Conservation (phyloP, 2,329 filamentous ascomycete genomes). For the Arthrobotrys sphaeroides region DNA sequence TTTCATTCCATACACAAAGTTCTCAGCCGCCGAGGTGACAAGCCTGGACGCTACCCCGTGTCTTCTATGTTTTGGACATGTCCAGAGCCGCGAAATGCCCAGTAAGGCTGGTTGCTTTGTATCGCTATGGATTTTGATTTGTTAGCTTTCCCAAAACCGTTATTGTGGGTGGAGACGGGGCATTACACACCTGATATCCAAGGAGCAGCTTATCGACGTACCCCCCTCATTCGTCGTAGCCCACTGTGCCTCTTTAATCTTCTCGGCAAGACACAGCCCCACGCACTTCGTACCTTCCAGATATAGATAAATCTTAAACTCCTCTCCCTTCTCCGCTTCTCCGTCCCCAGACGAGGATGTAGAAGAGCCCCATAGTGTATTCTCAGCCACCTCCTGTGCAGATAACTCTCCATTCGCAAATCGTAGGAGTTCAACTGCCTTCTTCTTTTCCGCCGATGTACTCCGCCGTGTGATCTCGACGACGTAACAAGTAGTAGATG, state of each 20-base stretch:
- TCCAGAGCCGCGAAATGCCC: constrained; percentile 59
- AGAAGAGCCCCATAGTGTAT: constrained; percentile 67
- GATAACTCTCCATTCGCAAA: constrained; percentile 71
- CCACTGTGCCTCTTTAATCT: constrained; percentile 66
- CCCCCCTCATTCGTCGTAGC: constrained; percentile 2
- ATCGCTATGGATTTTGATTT: neutral
- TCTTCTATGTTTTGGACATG: constrained; percentile 56
- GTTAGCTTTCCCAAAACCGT: neutral
- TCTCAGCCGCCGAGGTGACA: constrained; percentile 55
- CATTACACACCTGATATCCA: constrained; percentile 33
- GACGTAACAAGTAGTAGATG: constrained; percentile 61
- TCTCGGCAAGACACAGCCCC: constrained; percentile 70
- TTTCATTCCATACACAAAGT: constrained; percentile 59
- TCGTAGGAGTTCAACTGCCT: constrained; percentile 69
- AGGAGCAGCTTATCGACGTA: constrained; percentile 30
- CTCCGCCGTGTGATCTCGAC: constrained; percentile 69
- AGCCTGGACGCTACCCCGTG: constrained; percentile 57
- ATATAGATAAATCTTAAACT: constrained; percentile 72
- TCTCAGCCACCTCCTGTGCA: constrained; percentile 70
- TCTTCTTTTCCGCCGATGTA: constrained; percentile 65
- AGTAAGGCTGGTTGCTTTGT: constrained; percentile 55
- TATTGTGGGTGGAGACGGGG: neutral
- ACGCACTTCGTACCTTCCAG: constrained; percentile 71
- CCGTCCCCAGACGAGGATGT: constrained; percentile 54
- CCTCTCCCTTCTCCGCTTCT: constrained; percentile 60